phyloP scores from a whole-genome alignment of 495 filamentous ascomycete genomes.

The Aspergillus incahuasiensis region DNA sequence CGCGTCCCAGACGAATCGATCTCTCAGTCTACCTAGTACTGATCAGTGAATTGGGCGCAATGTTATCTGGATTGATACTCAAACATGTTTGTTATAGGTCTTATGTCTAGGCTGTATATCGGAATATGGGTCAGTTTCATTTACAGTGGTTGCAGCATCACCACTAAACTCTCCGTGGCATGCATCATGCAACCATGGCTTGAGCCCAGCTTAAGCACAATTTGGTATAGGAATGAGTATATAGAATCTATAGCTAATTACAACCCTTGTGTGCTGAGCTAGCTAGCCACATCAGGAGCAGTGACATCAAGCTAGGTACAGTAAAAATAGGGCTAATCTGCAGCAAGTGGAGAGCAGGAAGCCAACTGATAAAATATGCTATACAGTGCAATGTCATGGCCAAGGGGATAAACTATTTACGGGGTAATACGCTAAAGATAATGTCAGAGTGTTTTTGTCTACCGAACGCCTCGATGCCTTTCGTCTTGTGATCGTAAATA shows the following conservation, averaged over 20 bases:
- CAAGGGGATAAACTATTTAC: not conserved
- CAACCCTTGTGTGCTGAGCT: no score
- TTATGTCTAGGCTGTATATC: not conserved
- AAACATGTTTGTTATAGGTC: no score
- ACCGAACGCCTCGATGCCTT: conserved; percentile 9
- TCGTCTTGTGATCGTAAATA: conserved; percentile 1
- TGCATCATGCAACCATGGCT: no score
- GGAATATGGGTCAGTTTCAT: not conserved
- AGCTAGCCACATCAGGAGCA: not conserved
- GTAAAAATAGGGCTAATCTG: not conserved
- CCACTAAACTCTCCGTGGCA: no score
- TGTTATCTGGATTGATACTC: no score
- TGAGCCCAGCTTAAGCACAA: no score
- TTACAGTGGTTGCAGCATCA: no score
- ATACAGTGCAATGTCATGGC: not conserved
- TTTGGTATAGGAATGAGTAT: no score
- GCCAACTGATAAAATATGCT: not conserved
- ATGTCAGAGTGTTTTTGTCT: conserved; percentile 3
- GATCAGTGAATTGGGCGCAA: no score
- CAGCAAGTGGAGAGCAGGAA: not conserved
- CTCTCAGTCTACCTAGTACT: no score
- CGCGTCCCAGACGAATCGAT: no score
- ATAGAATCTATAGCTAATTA: no score
- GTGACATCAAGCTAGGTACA: not conserved
- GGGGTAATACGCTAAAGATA: not conserved